Percentiles rank a stretch among this genome's conserved stretches.
Conservation (phyloP, 108 stramenopile species). For the Stephanodiscus minutulus region DNA sequence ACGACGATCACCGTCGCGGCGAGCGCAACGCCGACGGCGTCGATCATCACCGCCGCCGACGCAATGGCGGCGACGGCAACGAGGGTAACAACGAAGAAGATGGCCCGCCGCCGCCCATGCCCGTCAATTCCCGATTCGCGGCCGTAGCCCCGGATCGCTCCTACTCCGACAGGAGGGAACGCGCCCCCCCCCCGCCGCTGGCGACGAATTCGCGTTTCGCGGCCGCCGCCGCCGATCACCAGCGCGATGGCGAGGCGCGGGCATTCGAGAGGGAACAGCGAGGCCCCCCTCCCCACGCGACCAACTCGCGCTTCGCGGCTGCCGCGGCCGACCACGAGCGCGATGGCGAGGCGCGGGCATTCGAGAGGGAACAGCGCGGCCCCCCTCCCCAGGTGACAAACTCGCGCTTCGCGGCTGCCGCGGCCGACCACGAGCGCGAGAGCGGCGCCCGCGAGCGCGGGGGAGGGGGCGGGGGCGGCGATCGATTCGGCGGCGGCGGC, state of each 20-base stretch:
- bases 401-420: conserved; percentile 54
- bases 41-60: neutral
- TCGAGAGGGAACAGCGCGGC: conserved; percentile 17
- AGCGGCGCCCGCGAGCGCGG: conserved; percentile 25
- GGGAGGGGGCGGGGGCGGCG: neutral
- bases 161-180: conserved; percentile 16
- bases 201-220: conserved; percentile 68
- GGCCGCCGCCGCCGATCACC: conserved; percentile 47
- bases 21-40: conserved; percentile 1
- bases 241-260: conserved; percentile 24
- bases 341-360: conserved; percentile 12
- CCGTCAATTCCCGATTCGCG: conserved; percentile 57
- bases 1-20: conserved; percentile 30
- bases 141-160: conserved; percentile 26
- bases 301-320: conserved; percentile 70
- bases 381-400: conserved; percentile 47
- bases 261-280: conserved; percentile 20
- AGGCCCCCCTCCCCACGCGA: conserved; percentile 49
- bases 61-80: neutral
- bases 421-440: conserved; percentile 39
- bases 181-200: conserved; percentile 34
- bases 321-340: conserved; percentile 48
- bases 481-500: conserved; percentile 24
- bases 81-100: conserved; percentile 21
- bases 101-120: conserved; percentile 31